These are phyloP conservation scores for Ramaria sp. DNA, from an alignment of 768 basidiomycete genomes.

Conservation along the genomic window DNA sequence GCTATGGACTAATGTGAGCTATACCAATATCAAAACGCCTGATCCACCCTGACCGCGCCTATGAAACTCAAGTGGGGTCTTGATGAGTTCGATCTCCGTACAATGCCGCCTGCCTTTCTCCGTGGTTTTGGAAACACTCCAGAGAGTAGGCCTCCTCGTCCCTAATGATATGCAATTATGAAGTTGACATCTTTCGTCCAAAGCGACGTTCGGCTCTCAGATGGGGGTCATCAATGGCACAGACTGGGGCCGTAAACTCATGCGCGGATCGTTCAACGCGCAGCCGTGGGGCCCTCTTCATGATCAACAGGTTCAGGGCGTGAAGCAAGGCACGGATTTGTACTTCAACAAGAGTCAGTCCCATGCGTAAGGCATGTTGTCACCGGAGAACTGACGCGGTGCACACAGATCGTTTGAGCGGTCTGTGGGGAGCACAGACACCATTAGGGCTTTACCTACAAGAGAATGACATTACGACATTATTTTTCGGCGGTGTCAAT, in stretches of 20 bases:
- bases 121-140: not conserved
- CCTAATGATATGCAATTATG: too few relatives aligned
- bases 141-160: too few relatives aligned
- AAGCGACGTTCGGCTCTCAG: not conserved
- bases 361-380: not conserved
- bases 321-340: not conserved
- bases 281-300: constrained; percentile 2
- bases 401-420: not conserved
- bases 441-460: not conserved
- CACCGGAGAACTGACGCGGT: not conserved
- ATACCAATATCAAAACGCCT: not conserved
- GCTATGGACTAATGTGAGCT: too few relatives aligned
- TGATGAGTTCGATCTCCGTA: not conserved
- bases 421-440: constrained; percentile 2
- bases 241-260: not conserved
- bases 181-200: not conserved
- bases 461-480: constrained; percentile 3
- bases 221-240: constrained; percentile 3
- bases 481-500: constrained; percentile 4
- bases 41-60: too few relatives aligned
- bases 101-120: constrained; percentile 1
- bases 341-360: constrained; percentile 4
- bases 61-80: not conserved
- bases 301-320: not conserved
- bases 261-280: not conserved